Evolutionary conservation across 352 stramenopile species (phyloP), one percentile per base, ranked within the genome.

Genomic region (Phytopythium litorale): DNA sequence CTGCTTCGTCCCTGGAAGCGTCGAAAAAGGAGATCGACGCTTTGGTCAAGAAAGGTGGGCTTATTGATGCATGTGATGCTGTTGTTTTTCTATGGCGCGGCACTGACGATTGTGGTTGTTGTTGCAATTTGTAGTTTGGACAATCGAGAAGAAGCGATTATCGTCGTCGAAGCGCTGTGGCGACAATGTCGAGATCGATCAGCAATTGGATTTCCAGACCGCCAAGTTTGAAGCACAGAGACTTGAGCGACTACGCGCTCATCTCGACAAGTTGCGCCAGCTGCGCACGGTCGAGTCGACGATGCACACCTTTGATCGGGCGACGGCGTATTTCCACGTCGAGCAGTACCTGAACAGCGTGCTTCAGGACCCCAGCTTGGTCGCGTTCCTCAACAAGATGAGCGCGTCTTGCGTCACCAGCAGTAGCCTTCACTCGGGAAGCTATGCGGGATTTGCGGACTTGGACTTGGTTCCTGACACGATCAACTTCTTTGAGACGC

Each of bases 331-430:
- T 59, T 90, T 96, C 40, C 83, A 91, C 59, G 76, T 96, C 16
- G 87, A 96, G 50, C 84, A 93, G 57, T 90, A 91, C 54, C 49
- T 96, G 37, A 92, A 91, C 45, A 76, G 81, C 23, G 73, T 96
- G 9, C 51, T 93, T n/a, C 79, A 91, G 56, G 81, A 92, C 28
- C 74, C 81, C 2, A 67, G 65, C 40, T 74, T 94, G 23, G 74
- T 94, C 4, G 71, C 69, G 2, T 84, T 81, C 52, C 33, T 92
- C 50, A 92, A 92, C 70, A 89, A 90, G 63, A 91, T 88, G 75
- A 87, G 67, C 49, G 71, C 75, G 0, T 73, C 76, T 0, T 82
- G 68, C 65, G 69, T 68, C 11, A 66, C 67, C 8, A 74, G 43
- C 49, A 62, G 50, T 37, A 54, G 49, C 4, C 62, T 68, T 48